Conservation (phyloP, 148 eudicot genomes). For the Agrostemma githago region DNA sequence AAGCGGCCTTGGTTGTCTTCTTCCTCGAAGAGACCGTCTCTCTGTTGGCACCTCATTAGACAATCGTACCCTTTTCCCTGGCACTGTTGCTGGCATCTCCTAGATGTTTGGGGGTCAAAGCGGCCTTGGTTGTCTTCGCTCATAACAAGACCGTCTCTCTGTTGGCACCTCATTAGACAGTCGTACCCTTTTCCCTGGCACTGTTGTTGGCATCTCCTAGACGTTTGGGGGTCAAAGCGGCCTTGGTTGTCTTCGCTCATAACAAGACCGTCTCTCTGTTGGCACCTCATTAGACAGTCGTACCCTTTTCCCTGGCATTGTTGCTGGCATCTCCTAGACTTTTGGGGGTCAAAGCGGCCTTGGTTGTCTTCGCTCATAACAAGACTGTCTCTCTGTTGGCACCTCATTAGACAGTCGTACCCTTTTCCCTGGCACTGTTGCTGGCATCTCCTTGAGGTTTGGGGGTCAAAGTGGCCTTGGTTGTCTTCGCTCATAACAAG, state of each 20-base stretch:
- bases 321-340: background rate
- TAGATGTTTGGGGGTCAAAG: background rate
- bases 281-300: slow-evolving; percentile 6
- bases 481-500: background rate
- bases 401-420: background rate
- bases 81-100: background rate
- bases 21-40: background rate
- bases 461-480: background rate
- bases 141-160: background rate
- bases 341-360: background rate
- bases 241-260: slow-evolving; percentile 15
- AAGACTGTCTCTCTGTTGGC: background rate
- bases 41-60: background rate
- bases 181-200: background rate
- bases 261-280: background rate
- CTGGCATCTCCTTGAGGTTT: too few relatives aligned
- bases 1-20: background rate
- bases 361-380: slow-evolving; percentile 2
- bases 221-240: background rate
- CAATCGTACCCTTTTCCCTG: background rate
- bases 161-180: background rate
- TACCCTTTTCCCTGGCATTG: slow-evolving; percentile 6
- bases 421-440: slow-evolving; percentile 3
- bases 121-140: too few relatives aligned
- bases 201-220: background rate